Percentiles rank a stretch among this genome's conserved stretches.
Evolutionary conservation across 208 protist genomes (phyloP).

Genomic region (Naegleria lovaniensis): DNA sequence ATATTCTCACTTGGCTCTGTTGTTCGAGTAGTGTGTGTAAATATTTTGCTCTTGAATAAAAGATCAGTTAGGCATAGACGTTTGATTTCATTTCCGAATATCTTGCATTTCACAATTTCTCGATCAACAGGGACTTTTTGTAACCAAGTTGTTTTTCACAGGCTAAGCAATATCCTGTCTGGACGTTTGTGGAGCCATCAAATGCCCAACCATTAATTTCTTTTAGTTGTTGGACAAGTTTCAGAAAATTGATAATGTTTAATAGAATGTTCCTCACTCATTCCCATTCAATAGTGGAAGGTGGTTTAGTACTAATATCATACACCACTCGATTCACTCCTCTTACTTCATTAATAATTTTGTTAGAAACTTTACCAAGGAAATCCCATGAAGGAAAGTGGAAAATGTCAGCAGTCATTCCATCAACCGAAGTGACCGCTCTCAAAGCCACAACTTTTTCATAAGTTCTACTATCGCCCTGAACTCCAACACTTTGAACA

Average conservation of each 20-base stretch:
- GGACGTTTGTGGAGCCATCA: too few relatives aligned
- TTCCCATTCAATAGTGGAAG: constrained; percentile 96
- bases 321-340: constrained; percentile 84
- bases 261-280: too few relatives aligned
- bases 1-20: background rate
- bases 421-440: constrained; percentile 28
- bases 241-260: background rate
- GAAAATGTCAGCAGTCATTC: constrained; percentile 26
- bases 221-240: too few relatives aligned
- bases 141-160: too few relatives aligned
- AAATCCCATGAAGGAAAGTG: constrained; percentile 39
- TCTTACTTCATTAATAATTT: constrained; percentile 41
- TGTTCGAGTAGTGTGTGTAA: background rate
- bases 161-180: too few relatives aligned
- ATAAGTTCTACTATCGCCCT: constrained; percentile 94
- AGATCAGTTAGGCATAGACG: too few relatives aligned
- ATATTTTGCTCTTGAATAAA: too few relatives aligned
- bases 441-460: constrained; percentile 76
- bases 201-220: too few relatives aligned
- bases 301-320: constrained; percentile 92
- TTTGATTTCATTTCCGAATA: too few relatives aligned
- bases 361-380: constrained; percentile 44
- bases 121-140: too few relatives aligned
- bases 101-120: too few relatives aligned
- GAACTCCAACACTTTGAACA: constrained; percentile 87